Evolutionary conservation across 495 filamentous ascomycete genomes (phyloP), one percentile per base, ranked within the genome.

Genomic region (Tricharina praecox): DNA sequence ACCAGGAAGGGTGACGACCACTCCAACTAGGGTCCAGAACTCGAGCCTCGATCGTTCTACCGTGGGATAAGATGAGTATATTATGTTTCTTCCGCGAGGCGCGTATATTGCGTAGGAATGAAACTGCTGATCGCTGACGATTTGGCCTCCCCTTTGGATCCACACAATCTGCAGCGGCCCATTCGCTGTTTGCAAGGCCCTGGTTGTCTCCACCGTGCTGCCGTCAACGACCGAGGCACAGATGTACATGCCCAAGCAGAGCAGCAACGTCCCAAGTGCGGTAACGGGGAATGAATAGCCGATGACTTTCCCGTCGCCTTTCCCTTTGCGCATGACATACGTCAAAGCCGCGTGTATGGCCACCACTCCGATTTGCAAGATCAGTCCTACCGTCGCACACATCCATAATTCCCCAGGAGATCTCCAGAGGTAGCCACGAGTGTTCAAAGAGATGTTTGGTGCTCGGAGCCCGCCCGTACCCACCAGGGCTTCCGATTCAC

Each of bases 211-310:
- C 3, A 15, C 20, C 2, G 52, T 55, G 24, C 36, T 51, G 2
- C 9, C 13, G 20, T 55, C 52, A 11, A 55, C 45, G 13, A 55
- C 42, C 18, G 25, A 40, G 2, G 49, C 43, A 36, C 52, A 55
- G 4, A 52, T 38, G 16, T 36, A 48, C 44, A 55, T 55, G 16
- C 52, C 52, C 10, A 48, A 10, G 15, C 23, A 24, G 8, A 49
- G 13, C 15, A 11, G 19, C 10, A 55, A 13, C 3, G 52, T 55
- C 3, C 52, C 52, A 19, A 49, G 16, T 10, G 18, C 23, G 19
- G 44, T 52, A 1, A 55, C 23, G 13, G 52, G 49, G 43, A 54
- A 54, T n/a, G 43, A 49, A 44, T 54, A 54, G 2, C 2, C n/a
- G 0, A 16, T 33, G 5, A 50, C 28, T 20, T 50, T 19, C 16